Evolutionary conservation across 2,329 filamentous ascomycete species (phyloP), one percentile per base, ranked within the genome.

Genomic region (Apiospora koreana): DNA sequence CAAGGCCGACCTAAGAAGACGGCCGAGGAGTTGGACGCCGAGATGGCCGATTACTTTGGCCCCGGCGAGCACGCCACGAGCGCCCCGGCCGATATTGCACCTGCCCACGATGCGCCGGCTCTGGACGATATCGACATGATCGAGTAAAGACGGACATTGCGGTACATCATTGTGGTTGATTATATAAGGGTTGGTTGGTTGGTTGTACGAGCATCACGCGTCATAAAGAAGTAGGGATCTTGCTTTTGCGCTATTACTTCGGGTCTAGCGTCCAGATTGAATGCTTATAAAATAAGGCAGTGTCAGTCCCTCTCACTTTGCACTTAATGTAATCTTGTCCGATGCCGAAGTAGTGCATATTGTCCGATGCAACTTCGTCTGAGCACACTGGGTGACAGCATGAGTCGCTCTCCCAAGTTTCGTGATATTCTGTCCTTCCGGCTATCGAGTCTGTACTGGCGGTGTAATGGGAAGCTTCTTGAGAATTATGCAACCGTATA

Each of bases 1-100:
- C 86, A 88, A 68, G 87, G 87, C 48, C 88, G 93, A 66, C 86
- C 90, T 2, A 92, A 90, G 82, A 97, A 97, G 87, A 97, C 95
- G 0, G 92, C 94, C 75, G 93, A 97, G 76, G 94, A 98, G 79
- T 86, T 98, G 50, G 95, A 98, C 80, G 94, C 93, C n/a, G 95
- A 98, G 82, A 98, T 98, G 95, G 94, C 92, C 41, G 94, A 97
- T 78, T 98, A 98, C 81, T 98, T 94, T 85, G 91, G 87, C 41
- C 84, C 83, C 35, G 80, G 81, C 46, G 78, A 76, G 70, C 80
- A 76, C 65, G 78, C 82, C 65, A 81, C 78, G 68, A 80, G 77
- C n/a, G 82, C 80, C 45, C 82, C 79, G 31, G 76, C 80, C 35
- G 78, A 77, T 65, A 77, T 78, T 23, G 75, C 78, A 12, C 75